These are phyloP conservation scores for Capsella bursapastoris DNA, from an alignment of 345 rosid genomes.

Conservation along the genomic window DNA sequence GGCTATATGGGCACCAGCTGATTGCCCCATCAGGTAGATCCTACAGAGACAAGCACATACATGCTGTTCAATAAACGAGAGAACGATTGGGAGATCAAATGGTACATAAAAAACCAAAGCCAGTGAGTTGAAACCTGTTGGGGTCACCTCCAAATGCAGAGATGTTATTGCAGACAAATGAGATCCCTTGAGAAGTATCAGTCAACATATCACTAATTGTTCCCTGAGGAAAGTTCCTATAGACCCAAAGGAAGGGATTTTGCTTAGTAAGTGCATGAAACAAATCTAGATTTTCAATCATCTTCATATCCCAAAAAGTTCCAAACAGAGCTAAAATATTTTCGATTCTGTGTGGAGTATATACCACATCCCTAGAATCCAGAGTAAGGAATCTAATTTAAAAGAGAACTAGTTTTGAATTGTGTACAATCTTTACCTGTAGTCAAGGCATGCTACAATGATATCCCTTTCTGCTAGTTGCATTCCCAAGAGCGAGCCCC, in stretches of 20 bases:
- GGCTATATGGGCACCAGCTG: slow-evolving; percentile 97
- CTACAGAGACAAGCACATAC: slow-evolving; percentile 47
- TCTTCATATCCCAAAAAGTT: background rate
- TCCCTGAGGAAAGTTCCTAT: slow-evolving; percentile 95
- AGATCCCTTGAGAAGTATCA: slow-evolving; percentile 88
- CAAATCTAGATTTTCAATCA: background rate
- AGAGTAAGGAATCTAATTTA: background rate
- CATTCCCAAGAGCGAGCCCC: slow-evolving; percentile 94
- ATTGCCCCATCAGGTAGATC: slow-evolving; percentile 96
- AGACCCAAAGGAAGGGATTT: slow-evolving; percentile 26
- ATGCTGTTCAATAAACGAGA: slow-evolving; percentile 29
- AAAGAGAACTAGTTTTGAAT: background rate
- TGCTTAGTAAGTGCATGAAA: slow-evolving; percentile 14
- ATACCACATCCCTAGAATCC: background rate
- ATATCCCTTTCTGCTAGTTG: slow-evolving; percentile 94
- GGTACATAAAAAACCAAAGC: slow-evolving; percentile 17
- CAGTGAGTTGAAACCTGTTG: slow-evolving; percentile 59
- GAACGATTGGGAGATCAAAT: slow-evolving; percentile 11
- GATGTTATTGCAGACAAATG: slow-evolving; percentile 82
- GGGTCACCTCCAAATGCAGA: slow-evolving; percentile 93
- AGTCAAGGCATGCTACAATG: slow-evolving; percentile 94
- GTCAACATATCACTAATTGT: slow-evolving; percentile 89
- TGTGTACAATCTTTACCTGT: slow-evolving; percentile 64
- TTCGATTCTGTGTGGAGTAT: background rate
- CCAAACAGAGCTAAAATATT: slow-evolving; percentile 5